A percentile compares a stretch with the other conserved stretches of the same genome.
These are phyloP conservation scores for Colletotrichum gigasporum DNA, from an alignment of 2,329 filamentous ascomycete species.

Conservation along the genomic window DNA sequence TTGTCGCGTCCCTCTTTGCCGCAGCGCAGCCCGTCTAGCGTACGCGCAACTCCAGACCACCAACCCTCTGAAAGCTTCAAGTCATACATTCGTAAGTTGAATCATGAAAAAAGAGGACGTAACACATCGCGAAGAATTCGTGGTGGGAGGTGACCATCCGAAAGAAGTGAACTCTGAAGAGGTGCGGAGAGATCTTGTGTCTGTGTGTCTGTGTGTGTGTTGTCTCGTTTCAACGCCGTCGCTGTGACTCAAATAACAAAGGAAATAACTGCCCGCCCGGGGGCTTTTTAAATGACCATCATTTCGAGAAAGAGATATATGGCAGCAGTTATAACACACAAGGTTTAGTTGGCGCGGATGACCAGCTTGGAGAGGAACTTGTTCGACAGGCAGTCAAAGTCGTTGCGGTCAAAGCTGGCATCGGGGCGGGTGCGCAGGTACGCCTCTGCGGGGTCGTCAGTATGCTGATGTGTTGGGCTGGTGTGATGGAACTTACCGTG, in stretches of 20 bases:
- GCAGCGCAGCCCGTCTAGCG: slow-evolving; percentile 18
- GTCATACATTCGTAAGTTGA: slow-evolving; percentile 35
- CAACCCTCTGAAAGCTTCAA: slow-evolving; percentile 22
- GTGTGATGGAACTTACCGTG: slow-evolving; percentile 73
- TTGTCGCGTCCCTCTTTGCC: slow-evolving; percentile 27
- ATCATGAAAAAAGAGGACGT: slow-evolving; percentile 34
- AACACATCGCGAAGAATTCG: slow-evolving; percentile 33
- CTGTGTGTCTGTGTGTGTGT: slow-evolving; percentile 20
- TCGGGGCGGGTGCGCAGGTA: slow-evolving; percentile 85
- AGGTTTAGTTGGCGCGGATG: slow-evolving; percentile 84
- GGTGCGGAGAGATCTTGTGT: not conserved
- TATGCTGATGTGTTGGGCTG: not conserved
- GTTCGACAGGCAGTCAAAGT: slow-evolving; percentile 96
- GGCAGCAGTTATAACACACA: slow-evolving; percentile 28
- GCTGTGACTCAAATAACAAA: slow-evolving; percentile 34
- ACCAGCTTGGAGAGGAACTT: slow-evolving; percentile 97
- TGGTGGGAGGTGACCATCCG: slow-evolving; percentile 33
- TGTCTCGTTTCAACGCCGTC: slow-evolving; percentile 34
- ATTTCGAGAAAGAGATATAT: slow-evolving; percentile 21
- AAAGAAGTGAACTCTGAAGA: slow-evolving; percentile 27
- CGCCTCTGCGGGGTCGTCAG: slow-evolving; percentile 71
- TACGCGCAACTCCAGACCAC: slow-evolving; percentile 27
- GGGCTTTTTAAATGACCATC: slow-evolving; percentile 17
- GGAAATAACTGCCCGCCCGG: slow-evolving; percentile 23
- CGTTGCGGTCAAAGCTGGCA: slow-evolving; percentile 86